Evolutionary conservation across 345 rosid species (phyloP).

Genomic region (Erucastrum elatum): DNA sequence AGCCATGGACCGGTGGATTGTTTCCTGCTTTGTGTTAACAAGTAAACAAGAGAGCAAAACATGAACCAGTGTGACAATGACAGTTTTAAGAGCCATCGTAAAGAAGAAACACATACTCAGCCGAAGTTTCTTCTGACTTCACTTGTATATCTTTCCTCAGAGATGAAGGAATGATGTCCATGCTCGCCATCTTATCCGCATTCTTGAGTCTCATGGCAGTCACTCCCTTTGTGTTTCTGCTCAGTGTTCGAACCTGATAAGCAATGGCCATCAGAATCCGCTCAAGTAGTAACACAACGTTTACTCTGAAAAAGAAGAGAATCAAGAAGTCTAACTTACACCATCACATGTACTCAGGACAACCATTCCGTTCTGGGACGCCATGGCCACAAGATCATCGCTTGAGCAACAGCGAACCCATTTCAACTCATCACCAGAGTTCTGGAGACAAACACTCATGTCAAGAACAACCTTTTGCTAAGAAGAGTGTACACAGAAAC

Average conservation of each 20-base stretch:
- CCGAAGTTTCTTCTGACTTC: constrained; percentile 44
- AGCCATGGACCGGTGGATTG: constrained; percentile 78
- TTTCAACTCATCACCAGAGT: constrained; percentile 89
- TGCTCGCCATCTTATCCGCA: constrained; percentile 87
- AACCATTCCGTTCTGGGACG: constrained; percentile 94
- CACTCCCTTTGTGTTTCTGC: constrained; percentile 85
- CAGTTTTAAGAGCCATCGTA: not conserved
- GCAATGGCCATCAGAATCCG: constrained; percentile 20
- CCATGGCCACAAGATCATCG: constrained; percentile 94
- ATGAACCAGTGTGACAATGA: constrained; percentile 6
- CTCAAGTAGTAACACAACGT: not conserved
- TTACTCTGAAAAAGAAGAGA: not conserved
- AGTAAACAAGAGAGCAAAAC: not conserved
- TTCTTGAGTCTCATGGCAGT: constrained; percentile 81
- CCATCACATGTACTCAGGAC: constrained; percentile 73
- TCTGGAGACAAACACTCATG: constrained; percentile 46
- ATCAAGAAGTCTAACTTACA: constrained; percentile 46
- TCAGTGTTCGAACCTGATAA: constrained; percentile 72
- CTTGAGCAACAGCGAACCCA: constrained; percentile 91
- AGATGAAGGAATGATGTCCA: constrained; percentile 79
- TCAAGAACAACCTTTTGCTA: not conserved
- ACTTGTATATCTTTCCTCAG: constrained; percentile 46
- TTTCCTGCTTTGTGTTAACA: constrained; percentile 38
- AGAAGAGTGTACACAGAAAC: not conserved
- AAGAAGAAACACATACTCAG: constrained; percentile 46